Percentiles rank a stretch among this genome's conserved stretches.
Conservation (phyloP, 306 rosid genomes). For the Quercus alba region DNA sequence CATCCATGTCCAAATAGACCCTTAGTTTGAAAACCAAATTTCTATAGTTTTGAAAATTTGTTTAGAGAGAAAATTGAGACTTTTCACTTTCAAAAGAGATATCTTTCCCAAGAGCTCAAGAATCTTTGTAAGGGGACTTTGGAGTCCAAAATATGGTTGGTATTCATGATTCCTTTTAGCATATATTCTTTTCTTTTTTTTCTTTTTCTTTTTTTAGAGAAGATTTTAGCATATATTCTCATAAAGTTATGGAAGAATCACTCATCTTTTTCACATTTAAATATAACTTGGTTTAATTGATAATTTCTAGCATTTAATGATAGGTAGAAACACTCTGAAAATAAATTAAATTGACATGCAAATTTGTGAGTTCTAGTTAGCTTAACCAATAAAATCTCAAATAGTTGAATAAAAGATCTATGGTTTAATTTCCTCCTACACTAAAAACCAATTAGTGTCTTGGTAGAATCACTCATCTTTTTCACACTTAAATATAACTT, state of each 20-base stretch:
- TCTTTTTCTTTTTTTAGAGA: accelerated
- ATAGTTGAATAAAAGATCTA: too few relatives aligned
- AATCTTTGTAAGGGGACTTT: too few relatives aligned
- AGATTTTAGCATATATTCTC: not conserved
- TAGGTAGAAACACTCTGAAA: not conserved
- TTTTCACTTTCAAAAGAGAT: too few relatives aligned
- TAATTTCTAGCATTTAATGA: not conserved
- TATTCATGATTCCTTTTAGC: slow-evolving; percentile 12
- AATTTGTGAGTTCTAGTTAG: too few relatives aligned
- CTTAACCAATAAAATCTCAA: accelerated
- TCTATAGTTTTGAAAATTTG: too few relatives aligned
- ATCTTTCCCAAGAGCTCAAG: too few relatives aligned
- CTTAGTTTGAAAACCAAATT: too few relatives aligned
- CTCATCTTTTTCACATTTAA: not conserved
- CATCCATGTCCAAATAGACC: accelerated
- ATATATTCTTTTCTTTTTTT: accelerated
- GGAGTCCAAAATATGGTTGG: slow-evolving; percentile 19
- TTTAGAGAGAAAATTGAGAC: too few relatives aligned
- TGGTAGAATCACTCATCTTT: not conserved
- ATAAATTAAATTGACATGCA: not conserved
- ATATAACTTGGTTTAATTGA: not conserved
- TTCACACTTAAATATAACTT: not conserved
- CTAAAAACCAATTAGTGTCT: too few relatives aligned
- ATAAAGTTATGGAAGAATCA: not conserved
- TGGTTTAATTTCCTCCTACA: accelerated